Conservation (phyloP, 2,329 filamentous ascomycete species). For the Corynespora cassiicola region DNA sequence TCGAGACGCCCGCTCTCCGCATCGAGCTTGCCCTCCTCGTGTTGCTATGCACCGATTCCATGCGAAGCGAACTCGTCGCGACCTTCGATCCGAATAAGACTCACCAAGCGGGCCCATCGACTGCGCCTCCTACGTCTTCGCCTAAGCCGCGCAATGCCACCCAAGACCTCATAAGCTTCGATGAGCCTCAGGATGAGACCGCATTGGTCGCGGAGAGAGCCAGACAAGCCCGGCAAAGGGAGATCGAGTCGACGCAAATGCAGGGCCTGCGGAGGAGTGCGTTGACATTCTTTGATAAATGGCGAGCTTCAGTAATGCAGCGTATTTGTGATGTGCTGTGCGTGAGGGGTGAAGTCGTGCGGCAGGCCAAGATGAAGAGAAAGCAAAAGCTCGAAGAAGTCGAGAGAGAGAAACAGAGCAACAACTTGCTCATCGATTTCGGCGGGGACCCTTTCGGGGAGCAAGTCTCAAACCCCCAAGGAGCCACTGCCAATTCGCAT, state of each 20-base stretch:
- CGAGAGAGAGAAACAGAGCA: constrained; percentile 25
- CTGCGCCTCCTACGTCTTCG: constrained; percentile 6
- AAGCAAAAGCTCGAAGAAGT: constrained; percentile 25
- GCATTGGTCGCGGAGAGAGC: constrained; percentile 17
- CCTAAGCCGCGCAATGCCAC: constrained; percentile 14
- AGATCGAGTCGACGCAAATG: constrained; percentile 58
- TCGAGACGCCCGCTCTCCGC: constrained; percentile 50
- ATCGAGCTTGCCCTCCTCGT: constrained; percentile 55
- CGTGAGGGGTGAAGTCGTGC: constrained; percentile 33
- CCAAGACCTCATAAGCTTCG: constrained; percentile 39
- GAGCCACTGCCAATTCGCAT: constrained; percentile 17
- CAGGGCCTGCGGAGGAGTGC: constrained; percentile 72
- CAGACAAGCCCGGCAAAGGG: constrained; percentile 49
- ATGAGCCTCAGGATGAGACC: constrained; percentile 33
- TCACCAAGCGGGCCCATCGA: constrained; percentile 15
- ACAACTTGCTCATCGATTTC: constrained; percentile 33
- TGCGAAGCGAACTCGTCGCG: constrained; percentile 43
- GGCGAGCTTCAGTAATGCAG: constrained; percentile 73
- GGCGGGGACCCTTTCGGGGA: constrained; percentile 30
- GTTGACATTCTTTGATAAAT: constrained; percentile 77
- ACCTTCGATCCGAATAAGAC: constrained; percentile 33
- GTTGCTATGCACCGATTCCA: constrained; percentile 52
- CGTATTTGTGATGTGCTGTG: constrained; percentile 71
- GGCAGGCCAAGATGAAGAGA: constrained; percentile 41
- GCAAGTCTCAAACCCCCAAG: no score